Evolutionary conservation across 1,284 basidiomycete species (phyloP).

Genomic region (Ganoderma lucidum): DNA sequence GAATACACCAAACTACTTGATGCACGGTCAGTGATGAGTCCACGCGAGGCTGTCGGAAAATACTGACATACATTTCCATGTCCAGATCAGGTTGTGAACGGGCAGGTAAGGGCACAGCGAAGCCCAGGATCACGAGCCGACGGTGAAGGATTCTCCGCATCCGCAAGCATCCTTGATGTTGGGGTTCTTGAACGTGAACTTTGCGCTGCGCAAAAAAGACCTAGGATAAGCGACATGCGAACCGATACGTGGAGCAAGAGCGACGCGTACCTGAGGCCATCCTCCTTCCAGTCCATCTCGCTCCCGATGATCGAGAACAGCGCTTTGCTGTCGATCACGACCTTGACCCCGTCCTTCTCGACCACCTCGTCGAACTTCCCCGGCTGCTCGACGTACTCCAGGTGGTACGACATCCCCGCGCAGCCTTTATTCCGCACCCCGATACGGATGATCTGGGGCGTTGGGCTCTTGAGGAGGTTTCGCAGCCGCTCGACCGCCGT

Average conservation of each 20-base stretch:
- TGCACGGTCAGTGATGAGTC: constrained; percentile 16
- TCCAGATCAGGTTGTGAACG: constrained; percentile 7
- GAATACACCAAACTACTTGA: no score
- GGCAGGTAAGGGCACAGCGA: not conserved
- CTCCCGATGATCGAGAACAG: constrained; percentile 98
- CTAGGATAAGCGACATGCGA: not conserved
- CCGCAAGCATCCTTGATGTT: constrained; percentile 94
- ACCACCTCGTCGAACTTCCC: constrained; percentile 98
- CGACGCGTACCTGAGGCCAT: constrained; percentile 75
- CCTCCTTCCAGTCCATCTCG: constrained; percentile 99
- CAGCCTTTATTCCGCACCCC: constrained; percentile 99
- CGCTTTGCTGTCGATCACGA: constrained; percentile 97
- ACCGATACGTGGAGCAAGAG: no score
- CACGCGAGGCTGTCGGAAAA: not conserved
- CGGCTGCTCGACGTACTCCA: constrained; percentile 94
- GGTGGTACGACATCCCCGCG: constrained; percentile 96
- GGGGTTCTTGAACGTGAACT: constrained; percentile 93
- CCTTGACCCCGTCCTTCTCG: constrained; percentile 92
- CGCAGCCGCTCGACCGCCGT: constrained; percentile 79
- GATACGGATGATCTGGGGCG: constrained; percentile 94
- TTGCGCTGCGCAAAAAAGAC: constrained; percentile 62
- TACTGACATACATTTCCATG: constrained; percentile 16
- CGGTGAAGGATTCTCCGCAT: constrained; percentile 90
- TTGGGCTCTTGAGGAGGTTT: constrained; percentile 76
- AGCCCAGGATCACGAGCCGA: constrained; percentile 41